Percentiles rank a stretch among this genome's conserved stretches.
These are phyloP conservation scores for Comarum palustre DNA, from an alignment of 306 rosid species.

Conservation along the genomic window DNA sequence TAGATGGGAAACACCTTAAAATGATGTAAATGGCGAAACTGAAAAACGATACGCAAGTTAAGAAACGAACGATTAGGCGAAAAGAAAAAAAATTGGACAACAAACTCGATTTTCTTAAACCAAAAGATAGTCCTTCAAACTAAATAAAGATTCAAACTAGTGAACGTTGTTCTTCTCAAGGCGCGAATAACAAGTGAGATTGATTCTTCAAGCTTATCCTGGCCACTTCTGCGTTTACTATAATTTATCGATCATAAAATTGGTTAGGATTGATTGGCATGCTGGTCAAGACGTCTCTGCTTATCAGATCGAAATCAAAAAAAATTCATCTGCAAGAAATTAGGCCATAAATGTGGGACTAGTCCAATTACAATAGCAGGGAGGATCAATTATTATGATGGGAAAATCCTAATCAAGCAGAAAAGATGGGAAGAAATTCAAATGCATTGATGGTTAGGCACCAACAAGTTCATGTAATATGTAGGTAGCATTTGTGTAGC, in stretches of 20 bases:
- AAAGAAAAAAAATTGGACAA: too few species aligned
- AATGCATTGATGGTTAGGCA: neutral
- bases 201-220: neutral
- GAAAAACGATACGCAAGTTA: too few species aligned
- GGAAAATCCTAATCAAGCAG: neutral
- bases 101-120: neutral
- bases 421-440: neutral
- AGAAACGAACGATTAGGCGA: too few species aligned
- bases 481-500: constrained; percentile 1
- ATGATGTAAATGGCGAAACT: too few species aligned
- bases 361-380: neutral
- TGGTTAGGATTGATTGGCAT: constrained; percentile 12
- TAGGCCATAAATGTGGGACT: constrained; percentile 17
- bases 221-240: neutral
- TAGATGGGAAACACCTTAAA: too few species aligned
- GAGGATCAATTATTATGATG: neutral
- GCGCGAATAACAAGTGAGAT: neutral
- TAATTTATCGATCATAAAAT: neutral
- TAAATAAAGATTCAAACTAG: too few species aligned
- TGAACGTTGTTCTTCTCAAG: too few species aligned
- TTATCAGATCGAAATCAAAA: constrained; percentile 13
- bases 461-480: constrained; percentile 1
- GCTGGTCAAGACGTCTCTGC: constrained; percentile 19
- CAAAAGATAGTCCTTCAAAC: too few species aligned
- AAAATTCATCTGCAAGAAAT: constrained; percentile 23